Conservation (phyloP, 495 filamentous ascomycete species). For the Cercophora newfieldiana region DNA sequence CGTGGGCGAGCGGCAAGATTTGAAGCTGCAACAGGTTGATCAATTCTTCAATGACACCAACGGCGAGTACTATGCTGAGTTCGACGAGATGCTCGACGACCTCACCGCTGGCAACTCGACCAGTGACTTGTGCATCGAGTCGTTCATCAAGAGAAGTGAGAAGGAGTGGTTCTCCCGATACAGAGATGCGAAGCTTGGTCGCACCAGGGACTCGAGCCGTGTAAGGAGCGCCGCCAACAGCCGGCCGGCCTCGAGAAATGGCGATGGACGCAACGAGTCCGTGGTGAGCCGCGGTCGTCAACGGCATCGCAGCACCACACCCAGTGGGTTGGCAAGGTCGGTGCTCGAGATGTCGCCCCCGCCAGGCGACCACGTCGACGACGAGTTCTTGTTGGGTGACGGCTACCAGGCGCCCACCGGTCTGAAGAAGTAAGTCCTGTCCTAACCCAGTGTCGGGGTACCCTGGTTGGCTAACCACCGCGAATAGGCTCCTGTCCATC, state of each 20-base stretch:
- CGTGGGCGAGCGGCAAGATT: conserved; percentile 62
- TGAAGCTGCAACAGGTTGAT: conserved; percentile 63
- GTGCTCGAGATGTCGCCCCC: conserved; percentile 35
- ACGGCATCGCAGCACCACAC: conserved; percentile 34
- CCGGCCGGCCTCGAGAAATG: conserved; percentile 28
- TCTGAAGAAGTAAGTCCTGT: conserved; percentile 52
- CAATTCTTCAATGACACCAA: conserved; percentile 68
- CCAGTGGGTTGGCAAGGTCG: conserved; percentile 31
- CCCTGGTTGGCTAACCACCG: conserved; percentile 3
- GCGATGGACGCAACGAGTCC: conserved; percentile 27
- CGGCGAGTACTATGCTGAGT: conserved; percentile 56
- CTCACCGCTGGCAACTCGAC: conserved; percentile 57
- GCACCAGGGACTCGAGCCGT: conserved; percentile 25
- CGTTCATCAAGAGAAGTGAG: conserved; percentile 61
- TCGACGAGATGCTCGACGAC: conserved; percentile 55
- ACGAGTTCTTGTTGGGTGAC: conserved; percentile 63
- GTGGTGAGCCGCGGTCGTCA: conserved; percentile 34
- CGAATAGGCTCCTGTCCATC: conserved; percentile 36
- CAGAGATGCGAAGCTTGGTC: conserved; percentile 58
- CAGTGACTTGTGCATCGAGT: conserved; percentile 60
- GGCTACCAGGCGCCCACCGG: conserved; percentile 68
- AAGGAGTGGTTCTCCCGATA: conserved; percentile 64
- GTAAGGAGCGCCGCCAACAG: conserved; percentile 21
- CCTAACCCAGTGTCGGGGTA: conserved; percentile 37
- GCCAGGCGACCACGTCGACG: conserved; percentile 22